phyloP scores from a whole-genome alignment of 805 yeast genomes.

The Dipodascopsis tothii region DNA sequence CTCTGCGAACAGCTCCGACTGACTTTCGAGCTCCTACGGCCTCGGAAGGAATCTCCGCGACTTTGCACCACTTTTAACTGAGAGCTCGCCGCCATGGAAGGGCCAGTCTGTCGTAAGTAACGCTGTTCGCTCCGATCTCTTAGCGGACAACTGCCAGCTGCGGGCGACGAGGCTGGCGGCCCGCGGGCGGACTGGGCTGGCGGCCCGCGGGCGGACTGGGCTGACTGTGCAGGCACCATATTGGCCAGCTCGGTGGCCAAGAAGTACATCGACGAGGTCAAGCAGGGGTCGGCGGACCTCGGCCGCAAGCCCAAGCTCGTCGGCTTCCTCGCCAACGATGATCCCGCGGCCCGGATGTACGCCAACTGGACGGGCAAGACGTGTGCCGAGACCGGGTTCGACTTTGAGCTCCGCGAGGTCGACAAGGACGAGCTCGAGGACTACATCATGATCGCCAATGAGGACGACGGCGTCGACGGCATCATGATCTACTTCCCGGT shows the following conservation, averaged over 20 bases:
- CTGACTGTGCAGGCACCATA: conserved; percentile 9
- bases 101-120: too few relatives aligned
- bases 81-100: too few relatives aligned
- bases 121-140: too few relatives aligned
- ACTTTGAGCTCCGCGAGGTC: conserved; percentile 66
- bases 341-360: conserved; percentile 92
- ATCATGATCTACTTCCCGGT: conserved; percentile 98
- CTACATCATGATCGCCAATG: conserved; percentile 72
- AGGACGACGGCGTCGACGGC: conserved; percentile 69
- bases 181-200: too few relatives aligned
- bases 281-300: conserved; percentile 46
- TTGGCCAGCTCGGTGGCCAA: conserved; percentile 84
- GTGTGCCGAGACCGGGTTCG: conserved; percentile 74
- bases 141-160: too few relatives aligned
- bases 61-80: too few relatives aligned
- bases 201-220: neutral
- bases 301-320: conserved; percentile 65
- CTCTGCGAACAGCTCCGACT: too few relatives aligned
- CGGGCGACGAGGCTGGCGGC: too few relatives aligned
- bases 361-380: conserved; percentile 96
- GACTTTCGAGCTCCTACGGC: too few relatives aligned
- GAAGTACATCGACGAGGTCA: conserved; percentile 66
- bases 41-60: too few relatives aligned
- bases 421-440: conserved; percentile 80
- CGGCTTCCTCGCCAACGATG: conserved; percentile 84